Percentiles rank a stretch among this genome's conserved stretches.
phyloP scores from a whole-genome alignment of 345 rosid species.

The Firmiana major region DNA sequence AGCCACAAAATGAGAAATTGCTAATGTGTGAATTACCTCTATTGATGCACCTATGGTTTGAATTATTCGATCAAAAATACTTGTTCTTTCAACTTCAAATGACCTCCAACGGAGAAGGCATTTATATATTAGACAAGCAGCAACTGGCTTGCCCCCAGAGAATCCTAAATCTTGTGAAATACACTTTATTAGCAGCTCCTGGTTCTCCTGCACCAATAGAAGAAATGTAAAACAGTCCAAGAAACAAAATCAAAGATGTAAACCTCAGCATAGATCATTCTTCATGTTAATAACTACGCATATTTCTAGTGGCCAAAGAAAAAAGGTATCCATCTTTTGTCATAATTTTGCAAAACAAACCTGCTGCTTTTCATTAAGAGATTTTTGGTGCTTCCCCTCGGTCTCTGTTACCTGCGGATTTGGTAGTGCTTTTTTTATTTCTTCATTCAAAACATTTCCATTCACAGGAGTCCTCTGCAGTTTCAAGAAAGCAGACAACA shows the following conservation, averaged over 20 bases:
- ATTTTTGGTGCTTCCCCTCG: constrained; percentile 78
- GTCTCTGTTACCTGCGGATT: constrained; percentile 55
- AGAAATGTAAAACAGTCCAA: background rate
- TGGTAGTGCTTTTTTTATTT: constrained; percentile 33
- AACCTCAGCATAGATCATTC: background rate
- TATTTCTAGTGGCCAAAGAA: background rate
- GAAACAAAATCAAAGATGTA: background rate
- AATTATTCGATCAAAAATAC: constrained; percentile 77
- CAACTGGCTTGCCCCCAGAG: constrained; percentile 80
- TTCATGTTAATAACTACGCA: too few relatives aligned
- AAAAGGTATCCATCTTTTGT: background rate
- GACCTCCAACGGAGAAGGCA: constrained; percentile 94
- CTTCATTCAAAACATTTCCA: constrained; percentile 62
- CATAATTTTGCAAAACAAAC: constrained; percentile 25
- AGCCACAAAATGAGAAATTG: background rate
- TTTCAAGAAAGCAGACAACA: constrained; percentile 19
- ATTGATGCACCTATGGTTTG: constrained; percentile 79
- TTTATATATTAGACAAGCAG: constrained; percentile 89
- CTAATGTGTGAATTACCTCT: constrained; percentile 45
- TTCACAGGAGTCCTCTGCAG: constrained; percentile 81
- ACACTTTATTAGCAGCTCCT: constrained; percentile 78
- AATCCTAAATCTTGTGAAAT: constrained; percentile 84
- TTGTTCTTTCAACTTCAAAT: constrained; percentile 89
- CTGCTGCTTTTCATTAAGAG: constrained; percentile 95
- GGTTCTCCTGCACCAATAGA: constrained; percentile 66